Percentiles rank a stretch among this genome's conserved stretches.
phyloP scores from a whole-genome alignment of 164 flowering plant genomes.

The Buxus sempervirens region DNA sequence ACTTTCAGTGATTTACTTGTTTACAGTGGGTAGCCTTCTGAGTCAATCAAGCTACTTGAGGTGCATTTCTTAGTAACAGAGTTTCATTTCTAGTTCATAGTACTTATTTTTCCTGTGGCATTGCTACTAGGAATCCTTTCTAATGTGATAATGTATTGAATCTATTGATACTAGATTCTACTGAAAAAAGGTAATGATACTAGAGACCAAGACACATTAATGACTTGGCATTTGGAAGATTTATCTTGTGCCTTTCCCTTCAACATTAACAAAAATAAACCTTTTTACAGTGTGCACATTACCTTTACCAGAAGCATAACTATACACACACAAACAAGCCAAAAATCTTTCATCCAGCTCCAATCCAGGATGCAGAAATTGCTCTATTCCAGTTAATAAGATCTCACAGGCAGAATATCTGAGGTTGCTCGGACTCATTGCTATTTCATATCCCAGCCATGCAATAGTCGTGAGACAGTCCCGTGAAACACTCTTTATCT shows the following conservation, averaged over 20 bases:
- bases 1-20: neutral
- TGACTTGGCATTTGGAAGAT: too few species aligned
- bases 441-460: conserved; percentile 71
- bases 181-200: too few species aligned
- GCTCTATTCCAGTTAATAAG: conserved; percentile 44
- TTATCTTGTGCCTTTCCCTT: too few species aligned
- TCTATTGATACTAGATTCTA: too few species aligned
- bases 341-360: conserved; percentile 77
- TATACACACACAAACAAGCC: conserved; percentile 65
- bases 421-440: conserved; percentile 33
- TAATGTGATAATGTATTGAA: too few species aligned
- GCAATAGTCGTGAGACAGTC: conserved; percentile 58
- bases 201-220: too few species aligned
- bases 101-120: too few species aligned
- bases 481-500: conserved; percentile 43
- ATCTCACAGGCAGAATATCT: conserved; percentile 55
- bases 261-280: neutral
- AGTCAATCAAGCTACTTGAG: neutral
- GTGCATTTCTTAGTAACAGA: neutral
- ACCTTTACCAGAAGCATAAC: conserved; percentile 75
- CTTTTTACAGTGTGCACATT: conserved; percentile 7
- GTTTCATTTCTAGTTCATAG: too few species aligned
- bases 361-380: conserved; percentile 61
- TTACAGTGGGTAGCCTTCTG: neutral
- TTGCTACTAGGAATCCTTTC: too few species aligned